Conservation (phyloP, 257 asterid species). For the Solanum sparsipilum region DNA sequence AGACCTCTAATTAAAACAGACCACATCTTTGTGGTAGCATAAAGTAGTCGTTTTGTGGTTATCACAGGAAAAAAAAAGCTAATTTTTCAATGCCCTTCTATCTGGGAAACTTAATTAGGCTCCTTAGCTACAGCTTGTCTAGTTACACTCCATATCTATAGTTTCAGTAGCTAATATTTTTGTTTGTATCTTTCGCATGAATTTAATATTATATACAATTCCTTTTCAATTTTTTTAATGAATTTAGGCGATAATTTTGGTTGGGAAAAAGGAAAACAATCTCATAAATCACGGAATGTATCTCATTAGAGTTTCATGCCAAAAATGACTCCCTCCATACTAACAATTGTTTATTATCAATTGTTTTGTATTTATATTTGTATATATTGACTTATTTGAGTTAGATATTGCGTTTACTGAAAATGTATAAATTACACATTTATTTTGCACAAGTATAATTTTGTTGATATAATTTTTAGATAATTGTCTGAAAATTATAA, state of each 20-base stretch:
- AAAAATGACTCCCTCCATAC: neutral
- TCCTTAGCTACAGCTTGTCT: fast-evolving
- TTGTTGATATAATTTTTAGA: too few relatives aligned
- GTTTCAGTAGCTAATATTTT: neutral
- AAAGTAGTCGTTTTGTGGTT: neutral
- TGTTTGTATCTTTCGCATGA: neutral
- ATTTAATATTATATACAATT: too few relatives aligned
- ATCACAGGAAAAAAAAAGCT: too few relatives aligned
- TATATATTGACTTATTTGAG: neutral
- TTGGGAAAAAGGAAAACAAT: neutral
- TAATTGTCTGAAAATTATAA: too few relatives aligned
- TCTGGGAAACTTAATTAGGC: neutral
- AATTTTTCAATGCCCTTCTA: neutral
- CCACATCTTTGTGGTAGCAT: neutral
- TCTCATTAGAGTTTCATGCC: neutral
- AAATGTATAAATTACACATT: too few relatives aligned
- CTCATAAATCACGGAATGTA: too few relatives aligned
- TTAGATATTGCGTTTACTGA: too few relatives aligned
- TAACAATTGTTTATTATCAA: too few relatives aligned
- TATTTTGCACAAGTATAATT: neutral
- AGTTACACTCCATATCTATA: too few relatives aligned
- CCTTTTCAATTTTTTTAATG: too few relatives aligned
- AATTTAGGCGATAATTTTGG: neutral
- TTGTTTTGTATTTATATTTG: neutral
- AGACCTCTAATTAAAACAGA: neutral